Evolutionary conservation across 1,284 basidiomycete genomes (phyloP).

Genomic region (Cutaneotrichosporon daszewskae): DNA sequence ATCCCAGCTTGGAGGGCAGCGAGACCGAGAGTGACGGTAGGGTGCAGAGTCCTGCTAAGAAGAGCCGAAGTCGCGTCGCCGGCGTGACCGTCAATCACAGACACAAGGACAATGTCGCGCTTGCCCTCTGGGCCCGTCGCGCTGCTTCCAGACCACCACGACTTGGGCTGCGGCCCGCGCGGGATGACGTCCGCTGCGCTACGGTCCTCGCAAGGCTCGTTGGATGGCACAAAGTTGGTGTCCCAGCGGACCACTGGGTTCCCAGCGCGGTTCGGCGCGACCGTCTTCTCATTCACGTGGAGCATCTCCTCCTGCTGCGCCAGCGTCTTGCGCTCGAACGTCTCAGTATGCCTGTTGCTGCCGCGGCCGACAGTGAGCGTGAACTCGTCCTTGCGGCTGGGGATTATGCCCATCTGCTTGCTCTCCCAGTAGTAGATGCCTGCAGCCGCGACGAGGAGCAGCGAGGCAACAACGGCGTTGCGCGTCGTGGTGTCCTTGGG

Average conservation of each 20-base stretch:
- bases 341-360: constrained; percentile 13
- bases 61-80: constrained; percentile 79
- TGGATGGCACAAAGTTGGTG: constrained; percentile 72
- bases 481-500: constrained; percentile 7
- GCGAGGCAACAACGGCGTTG: constrained; percentile 23
- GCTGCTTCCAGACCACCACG: too few relatives aligned
- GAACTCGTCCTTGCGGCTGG: constrained; percentile 8
- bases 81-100: constrained; percentile 89
- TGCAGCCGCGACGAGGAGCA: constrained; percentile 25
- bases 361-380: constrained; percentile 10
- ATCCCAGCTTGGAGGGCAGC: constrained; percentile 49
- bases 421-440: constrained; percentile 31
- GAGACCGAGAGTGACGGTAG: constrained; percentile 76
- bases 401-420: constrained; percentile 1
- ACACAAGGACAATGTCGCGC: constrained; percentile 73
- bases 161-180: constrained; percentile 34
- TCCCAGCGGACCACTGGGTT: constrained; percentile 55
- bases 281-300: constrained; percentile 25
- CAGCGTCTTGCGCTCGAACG: constrained; percentile 29
- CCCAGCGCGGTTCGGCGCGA: constrained; percentile 16
- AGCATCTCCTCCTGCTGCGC: constrained; percentile 31
- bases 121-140: too few relatives aligned
- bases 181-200: constrained; percentile 64
- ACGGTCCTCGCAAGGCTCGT: constrained; percentile 86
- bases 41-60: constrained; percentile 78